These are phyloP conservation scores for Chara braunii DNA, from an alignment of 139 green algal species.

Conservation along the genomic window DNA sequence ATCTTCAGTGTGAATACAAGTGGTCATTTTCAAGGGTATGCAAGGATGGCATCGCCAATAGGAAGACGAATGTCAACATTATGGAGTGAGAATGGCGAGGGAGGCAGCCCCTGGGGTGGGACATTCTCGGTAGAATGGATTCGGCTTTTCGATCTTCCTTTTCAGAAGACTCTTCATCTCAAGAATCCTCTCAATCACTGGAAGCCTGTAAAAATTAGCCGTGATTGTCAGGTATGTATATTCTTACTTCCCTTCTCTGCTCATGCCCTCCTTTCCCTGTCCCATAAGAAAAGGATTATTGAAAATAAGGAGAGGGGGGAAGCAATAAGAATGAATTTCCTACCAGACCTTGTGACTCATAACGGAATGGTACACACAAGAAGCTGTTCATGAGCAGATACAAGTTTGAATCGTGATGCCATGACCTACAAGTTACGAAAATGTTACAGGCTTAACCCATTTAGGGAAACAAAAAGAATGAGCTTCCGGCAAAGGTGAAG, in stretches of 20 bases:
- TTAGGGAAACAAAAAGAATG: no score
- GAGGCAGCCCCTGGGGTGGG: conserved; percentile 21
- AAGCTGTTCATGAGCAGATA: no score
- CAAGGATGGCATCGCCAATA: conserved; percentile 52
- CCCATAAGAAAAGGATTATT: no score
- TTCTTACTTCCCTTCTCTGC: background rate
- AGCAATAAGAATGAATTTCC: no score
- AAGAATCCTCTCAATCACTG: conserved; percentile 60
- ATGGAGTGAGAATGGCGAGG: conserved; percentile 11
- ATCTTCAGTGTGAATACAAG: conserved; percentile 64
- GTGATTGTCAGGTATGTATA: conserved; percentile 49
- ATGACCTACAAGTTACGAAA: no score
- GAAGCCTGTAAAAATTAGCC: conserved; percentile 52
- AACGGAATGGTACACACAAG: no score
- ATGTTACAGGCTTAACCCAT: no score
- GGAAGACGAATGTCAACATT: background rate
- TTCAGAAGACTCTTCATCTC: conserved; percentile 41
- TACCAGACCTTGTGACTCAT: no score
- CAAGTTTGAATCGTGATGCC: no score
- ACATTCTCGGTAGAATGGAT: conserved; percentile 57
- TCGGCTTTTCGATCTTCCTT: conserved; percentile 47
- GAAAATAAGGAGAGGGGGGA: no score
- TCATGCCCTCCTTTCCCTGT: background rate
- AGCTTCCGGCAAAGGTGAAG: no score
- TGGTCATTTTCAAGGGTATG: conserved; percentile 63